These are phyloP conservation scores for Suillus discolor DNA, from an alignment of 768 basidiomycete species.

Conservation along the genomic window DNA sequence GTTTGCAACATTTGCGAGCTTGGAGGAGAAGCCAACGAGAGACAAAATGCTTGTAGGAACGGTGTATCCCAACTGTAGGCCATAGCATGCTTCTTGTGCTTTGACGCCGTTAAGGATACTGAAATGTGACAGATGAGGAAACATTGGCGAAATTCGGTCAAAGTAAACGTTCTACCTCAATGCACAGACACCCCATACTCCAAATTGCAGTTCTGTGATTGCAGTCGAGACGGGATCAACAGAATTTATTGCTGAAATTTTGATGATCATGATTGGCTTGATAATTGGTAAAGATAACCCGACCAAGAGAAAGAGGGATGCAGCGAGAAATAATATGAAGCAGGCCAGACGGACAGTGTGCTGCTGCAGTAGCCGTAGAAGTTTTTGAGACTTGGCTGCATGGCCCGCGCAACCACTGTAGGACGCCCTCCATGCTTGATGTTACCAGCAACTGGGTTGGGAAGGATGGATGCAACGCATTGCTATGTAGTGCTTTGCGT, in stretches of 20 bases:
- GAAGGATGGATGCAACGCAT: neutral
- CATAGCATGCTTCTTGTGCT: constrained; percentile 50
- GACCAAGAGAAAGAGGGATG: constrained; percentile 76
- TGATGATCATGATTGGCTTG: constrained; percentile 64
- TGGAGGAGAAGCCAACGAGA: constrained; percentile 45
- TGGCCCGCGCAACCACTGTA: neutral
- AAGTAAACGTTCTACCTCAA: constrained; percentile 37
- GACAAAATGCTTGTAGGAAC: constrained; percentile 50
- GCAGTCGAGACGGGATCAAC: constrained; percentile 46
- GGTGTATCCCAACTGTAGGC: constrained; percentile 69
- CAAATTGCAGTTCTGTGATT: constrained; percentile 67
- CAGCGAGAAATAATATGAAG: constrained; percentile 51
- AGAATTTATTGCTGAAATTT: constrained; percentile 37
- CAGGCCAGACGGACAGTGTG: constrained; percentile 52
- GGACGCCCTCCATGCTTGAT: neutral
- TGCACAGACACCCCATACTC: constrained; percentile 84
- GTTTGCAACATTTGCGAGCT: constrained; percentile 49
- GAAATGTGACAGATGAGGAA: neutral
- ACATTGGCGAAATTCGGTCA: constrained; percentile 4
- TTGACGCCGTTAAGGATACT: constrained; percentile 13
- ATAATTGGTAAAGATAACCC: constrained; percentile 77
- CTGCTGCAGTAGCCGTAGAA: constrained; percentile 40
- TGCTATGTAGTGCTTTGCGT: neutral
- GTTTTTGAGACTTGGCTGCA: constrained; percentile 6
- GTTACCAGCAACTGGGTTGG: neutral